phyloP scores from a whole-genome alignment of 2,329 filamentous ascomycete genomes.

The Penicillium nordicum region DNA sequence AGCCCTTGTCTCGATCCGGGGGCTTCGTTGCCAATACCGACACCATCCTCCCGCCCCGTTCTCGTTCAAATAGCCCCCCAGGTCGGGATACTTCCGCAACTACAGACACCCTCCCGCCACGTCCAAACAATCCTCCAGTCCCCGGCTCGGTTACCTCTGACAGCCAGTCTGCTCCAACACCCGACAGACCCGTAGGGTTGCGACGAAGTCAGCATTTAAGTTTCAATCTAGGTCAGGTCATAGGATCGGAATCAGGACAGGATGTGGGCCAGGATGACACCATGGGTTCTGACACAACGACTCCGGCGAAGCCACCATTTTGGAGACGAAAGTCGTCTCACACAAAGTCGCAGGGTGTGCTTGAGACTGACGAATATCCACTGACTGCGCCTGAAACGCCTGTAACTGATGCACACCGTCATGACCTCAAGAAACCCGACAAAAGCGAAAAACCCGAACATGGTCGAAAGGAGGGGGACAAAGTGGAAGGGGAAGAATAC shows the following conservation, averaged over 20 bases:
- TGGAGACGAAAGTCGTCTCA: constrained; percentile 36
- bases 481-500: constrained; percentile 49
- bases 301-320: constrained; percentile 28
- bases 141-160: constrained; percentile 1
- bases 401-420: constrained; percentile 6
- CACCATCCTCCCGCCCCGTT: constrained; percentile 1
- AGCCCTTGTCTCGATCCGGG: constrained; percentile 33
- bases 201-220: constrained; percentile 4
- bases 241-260: neutral
- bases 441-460: constrained; percentile 11
- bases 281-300: constrained; percentile 1
- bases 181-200: neutral
- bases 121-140: constrained; percentile 1
- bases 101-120: neutral
- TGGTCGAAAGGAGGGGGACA: constrained; percentile 24
- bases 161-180: constrained; percentile 5
- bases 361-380: constrained; percentile 36
- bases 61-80: constrained; percentile 5
- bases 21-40: constrained; percentile 29
- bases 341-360: constrained; percentile 23
- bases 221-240: neutral
- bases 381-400: constrained; percentile 34
- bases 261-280: neutral
- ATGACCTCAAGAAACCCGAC: constrained; percentile 7
- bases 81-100: neutral